Base-by-base conservation (phyloP, 305 asterid species). In the Fraxinus sp. region DNA sequence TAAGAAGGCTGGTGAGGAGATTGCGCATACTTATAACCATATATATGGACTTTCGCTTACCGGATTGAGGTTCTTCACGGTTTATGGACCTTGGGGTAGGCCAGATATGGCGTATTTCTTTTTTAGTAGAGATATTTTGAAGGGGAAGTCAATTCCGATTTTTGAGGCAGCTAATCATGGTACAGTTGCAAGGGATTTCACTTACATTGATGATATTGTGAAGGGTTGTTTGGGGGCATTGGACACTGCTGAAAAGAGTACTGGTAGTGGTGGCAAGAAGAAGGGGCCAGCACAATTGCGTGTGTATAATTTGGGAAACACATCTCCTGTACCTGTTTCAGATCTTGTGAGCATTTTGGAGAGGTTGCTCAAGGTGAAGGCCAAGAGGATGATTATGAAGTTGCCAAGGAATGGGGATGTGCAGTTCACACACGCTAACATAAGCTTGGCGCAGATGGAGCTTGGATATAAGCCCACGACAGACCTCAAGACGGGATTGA, bases 31-130 rank as follows among this genome's bases (percentile, higher is more conserved):
- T 32, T 71, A 71, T 33, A 71, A 71, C 43, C 76, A 71, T 32
- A 71, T 71, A 71, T 32, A 71, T 16, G 76, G 76, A 6, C 76
- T 71, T 33, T 71, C 76, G 0, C 76, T 71, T 16, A 71, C 86
- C 1, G 86, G 86, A 18, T 73, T 83, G 68, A 71, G 86, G 55
- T 83, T 83, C 64, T 83, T 83, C 68, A 83, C 86, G 2, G 86
- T 83, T 55, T 83, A 83, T 28, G 86, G 86, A 5, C 86, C 86
- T 35, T 83, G 86, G 86, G 86, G 86, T 26, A 55, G 86, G 76
- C 86, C 86, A n/a, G 86, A 83, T 35, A 83, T 83, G 86, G 86
- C 86, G 1, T 83, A 83, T 83, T 83, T 83, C 83, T 78, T 83
- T 59, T 83, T 83, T 24, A 83, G 82, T 5, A 71, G 66, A 39